A percentile compares a stretch with the other conserved stretches of the same genome.
These are phyloP conservation scores for Aristolochia contorta DNA, from an alignment of 164 flowering plant species.

Conservation along the genomic window DNA sequence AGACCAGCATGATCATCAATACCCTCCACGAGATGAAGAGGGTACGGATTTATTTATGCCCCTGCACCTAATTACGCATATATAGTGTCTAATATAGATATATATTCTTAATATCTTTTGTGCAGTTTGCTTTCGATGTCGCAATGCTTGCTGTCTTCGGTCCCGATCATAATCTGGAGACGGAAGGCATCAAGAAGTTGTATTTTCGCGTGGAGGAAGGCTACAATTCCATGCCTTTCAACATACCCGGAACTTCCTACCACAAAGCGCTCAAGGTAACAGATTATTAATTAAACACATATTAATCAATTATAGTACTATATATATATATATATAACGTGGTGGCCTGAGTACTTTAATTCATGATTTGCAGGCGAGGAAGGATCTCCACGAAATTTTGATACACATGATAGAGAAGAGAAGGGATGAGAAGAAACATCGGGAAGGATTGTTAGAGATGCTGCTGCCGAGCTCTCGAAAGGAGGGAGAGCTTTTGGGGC, in stretches of 20 bases:
- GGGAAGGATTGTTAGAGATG: slow-evolving; percentile 44
- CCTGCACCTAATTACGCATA: no score
- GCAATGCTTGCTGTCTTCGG: slow-evolving; percentile 71
- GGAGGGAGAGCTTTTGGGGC: slow-evolving; percentile 14
- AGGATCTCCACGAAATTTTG: slow-evolving; percentile 39
- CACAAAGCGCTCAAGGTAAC: slow-evolving; percentile 64
- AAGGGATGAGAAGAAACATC: slow-evolving; percentile 25
- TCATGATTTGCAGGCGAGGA: slow-evolving; percentile 59
- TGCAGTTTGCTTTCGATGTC: slow-evolving; percentile 69
- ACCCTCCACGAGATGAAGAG: slow-evolving; percentile 56
- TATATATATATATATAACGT: no score
- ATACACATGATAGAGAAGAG: slow-evolving; percentile 44
- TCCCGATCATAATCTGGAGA: slow-evolving; percentile 20
- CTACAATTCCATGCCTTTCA: slow-evolving; percentile 81
- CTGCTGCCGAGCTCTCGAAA: slow-evolving; percentile 25
- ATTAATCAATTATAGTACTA: background rate
- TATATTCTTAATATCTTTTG: no score
- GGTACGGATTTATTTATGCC: no score
- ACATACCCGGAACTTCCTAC: slow-evolving; percentile 69
- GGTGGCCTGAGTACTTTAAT: no score
- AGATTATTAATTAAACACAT: no score
- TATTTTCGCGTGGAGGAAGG: slow-evolving; percentile 63
- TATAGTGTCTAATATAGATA: no score
- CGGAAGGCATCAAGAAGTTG: slow-evolving; percentile 40
- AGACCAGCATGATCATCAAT: slow-evolving; percentile 21